These are phyloP conservation scores for Lachnellula suecica DNA, from an alignment of 2,329 filamentous ascomycete species.

Conservation along the genomic window DNA sequence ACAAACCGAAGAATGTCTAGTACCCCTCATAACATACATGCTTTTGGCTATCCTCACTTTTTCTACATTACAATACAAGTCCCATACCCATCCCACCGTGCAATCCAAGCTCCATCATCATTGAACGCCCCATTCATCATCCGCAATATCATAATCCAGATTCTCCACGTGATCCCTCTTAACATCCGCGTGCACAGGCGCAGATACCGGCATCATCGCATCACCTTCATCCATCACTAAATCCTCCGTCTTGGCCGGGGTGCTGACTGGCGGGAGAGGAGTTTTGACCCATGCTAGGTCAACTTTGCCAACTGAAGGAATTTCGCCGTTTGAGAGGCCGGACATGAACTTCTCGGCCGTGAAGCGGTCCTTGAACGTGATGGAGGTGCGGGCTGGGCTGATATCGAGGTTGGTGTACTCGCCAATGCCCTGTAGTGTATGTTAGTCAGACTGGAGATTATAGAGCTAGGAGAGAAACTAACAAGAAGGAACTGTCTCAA, in stretches of 20 bases:
- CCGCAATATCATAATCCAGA: conserved; percentile 41
- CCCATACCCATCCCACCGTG: not conserved
- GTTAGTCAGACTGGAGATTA: conserved; percentile 10
- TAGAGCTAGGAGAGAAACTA: conserved; percentile 33
- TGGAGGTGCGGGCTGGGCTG: conserved; percentile 46
- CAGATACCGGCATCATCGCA: conserved; percentile 26
- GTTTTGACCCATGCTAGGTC: conserved; percentile 62
- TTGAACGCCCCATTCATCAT: conserved; percentile 35
- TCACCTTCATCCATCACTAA: conserved; percentile 27
- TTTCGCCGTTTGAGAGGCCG: conserved; percentile 52
- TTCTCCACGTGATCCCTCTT: conserved; percentile 25
- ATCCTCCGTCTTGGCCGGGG: conserved; percentile 19
- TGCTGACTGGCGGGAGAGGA: conserved; percentile 26
- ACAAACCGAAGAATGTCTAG: not conserved
- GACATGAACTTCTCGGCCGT: conserved; percentile 71
- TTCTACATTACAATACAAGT: conserved; percentile 9
- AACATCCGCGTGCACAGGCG: conserved; percentile 9
- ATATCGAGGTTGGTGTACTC: conserved; percentile 60
- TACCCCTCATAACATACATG: not conserved
- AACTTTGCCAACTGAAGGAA: conserved; percentile 64
- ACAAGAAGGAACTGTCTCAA: conserved; percentile 72
- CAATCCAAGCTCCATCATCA: conserved; percentile 1
- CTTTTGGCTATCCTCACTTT: not conserved
- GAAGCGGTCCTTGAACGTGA: conserved; percentile 66
- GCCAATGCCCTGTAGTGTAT: conserved; percentile 52